phyloP scores from a whole-genome alignment of 768 basidiomycete genomes.

The Phylloporus rhodoxanthus region DNA sequence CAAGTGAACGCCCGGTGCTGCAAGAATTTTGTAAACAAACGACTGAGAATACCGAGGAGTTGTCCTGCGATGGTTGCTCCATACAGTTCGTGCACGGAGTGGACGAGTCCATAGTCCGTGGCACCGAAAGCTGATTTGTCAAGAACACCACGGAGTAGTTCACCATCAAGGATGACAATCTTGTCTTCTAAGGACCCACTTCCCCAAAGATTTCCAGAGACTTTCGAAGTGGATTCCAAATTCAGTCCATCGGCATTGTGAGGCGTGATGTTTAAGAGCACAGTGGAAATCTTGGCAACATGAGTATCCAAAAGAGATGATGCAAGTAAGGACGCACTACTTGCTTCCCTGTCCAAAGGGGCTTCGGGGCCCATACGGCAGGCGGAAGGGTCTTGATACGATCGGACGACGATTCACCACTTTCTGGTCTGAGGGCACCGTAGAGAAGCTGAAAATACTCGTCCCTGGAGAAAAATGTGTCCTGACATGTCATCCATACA shows the following conservation, averaged over 20 bases:
- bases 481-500: constrained; percentile 98
- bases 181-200: constrained; percentile 73
- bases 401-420: constrained; percentile 48
- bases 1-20: constrained; percentile 97
- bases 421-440: constrained; percentile 88
- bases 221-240: constrained; percentile 80
- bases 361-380: constrained; percentile 83
- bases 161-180: constrained; percentile 87
- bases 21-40: constrained; percentile 93
- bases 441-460: constrained; percentile 96
- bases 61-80: constrained; percentile 85
- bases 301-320: not conserved
- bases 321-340: constrained; percentile 52
- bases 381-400: constrained; percentile 82
- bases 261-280: constrained; percentile 89
- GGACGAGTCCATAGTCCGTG: constrained; percentile 91
- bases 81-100: constrained; percentile 94
- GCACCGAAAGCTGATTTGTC: constrained; percentile 99
- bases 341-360: constrained; percentile 98
- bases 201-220: constrained; percentile 83
- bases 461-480: constrained; percentile 90
- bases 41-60: constrained; percentile 87
- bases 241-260: constrained; percentile 73
- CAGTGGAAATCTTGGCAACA: constrained; percentile 74
- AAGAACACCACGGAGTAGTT: constrained; percentile 87